A percentile compares a stretch with the other conserved stretches of the same genome.
These are phyloP conservation scores for Candida orba DNA, from an alignment of 805 yeast species.

Conservation along the genomic window DNA sequence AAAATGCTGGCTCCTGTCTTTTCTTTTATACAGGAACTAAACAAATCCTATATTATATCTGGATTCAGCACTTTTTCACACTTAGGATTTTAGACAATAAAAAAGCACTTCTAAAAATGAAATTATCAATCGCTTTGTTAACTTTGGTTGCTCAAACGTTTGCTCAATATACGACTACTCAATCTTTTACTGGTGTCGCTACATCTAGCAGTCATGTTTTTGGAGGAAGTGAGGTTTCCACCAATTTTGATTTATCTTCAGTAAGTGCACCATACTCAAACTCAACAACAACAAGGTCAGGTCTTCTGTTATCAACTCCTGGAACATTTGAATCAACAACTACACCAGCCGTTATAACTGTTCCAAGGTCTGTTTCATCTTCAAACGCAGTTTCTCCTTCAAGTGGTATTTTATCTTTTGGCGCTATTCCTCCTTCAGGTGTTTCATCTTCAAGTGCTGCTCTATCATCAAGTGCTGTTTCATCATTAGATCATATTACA, in stretches of 20 bases:
- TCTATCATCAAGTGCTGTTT: neutral
- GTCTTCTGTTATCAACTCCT: neutral
- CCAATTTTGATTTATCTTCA: neutral
- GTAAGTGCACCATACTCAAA: neutral
- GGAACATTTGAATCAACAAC: neutral
- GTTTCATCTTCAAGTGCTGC: neutral
- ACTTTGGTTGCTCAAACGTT: conserved; percentile 10
- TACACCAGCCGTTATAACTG: neutral
- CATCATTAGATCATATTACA: neutral
- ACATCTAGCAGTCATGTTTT: conserved; percentile 8
- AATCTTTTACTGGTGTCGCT: conserved; percentile 18
- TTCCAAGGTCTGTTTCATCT: neutral
- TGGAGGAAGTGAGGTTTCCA: neutral
- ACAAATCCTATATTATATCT: conserved; percentile 2
- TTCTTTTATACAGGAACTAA: neutral
- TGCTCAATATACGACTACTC: conserved; percentile 18
- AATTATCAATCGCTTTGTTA: conserved; percentile 7
- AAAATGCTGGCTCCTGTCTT: conserved; percentile 1
- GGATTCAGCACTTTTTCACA: conserved; percentile 3
- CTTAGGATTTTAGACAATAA: no score
- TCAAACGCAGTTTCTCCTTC: neutral
- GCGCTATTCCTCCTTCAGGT: neutral
- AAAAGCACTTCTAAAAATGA: conserved; percentile 1
- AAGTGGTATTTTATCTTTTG: neutral
- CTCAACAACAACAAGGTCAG: conserved; percentile 1